Evolutionary conservation across 2,329 filamentous ascomycete genomes (phyloP), one percentile per base, ranked within the genome.

Genomic region (Eutypa lata): DNA sequence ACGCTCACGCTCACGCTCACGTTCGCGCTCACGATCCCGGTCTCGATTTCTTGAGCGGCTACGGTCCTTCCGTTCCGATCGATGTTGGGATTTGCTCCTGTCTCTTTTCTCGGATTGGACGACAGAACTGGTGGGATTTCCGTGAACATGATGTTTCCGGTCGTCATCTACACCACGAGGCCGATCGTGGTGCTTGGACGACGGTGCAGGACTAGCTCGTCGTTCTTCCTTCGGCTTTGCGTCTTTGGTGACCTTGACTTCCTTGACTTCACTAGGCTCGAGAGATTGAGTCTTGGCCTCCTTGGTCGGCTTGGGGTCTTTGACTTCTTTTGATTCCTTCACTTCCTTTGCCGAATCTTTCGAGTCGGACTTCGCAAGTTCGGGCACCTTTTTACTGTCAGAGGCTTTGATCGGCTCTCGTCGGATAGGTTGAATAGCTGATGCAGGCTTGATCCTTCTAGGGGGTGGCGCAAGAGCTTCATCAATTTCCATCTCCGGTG

Each of bases 371-470:
- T 72, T 76, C 14, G 60, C 49, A 43, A 57, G 44, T 35, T 66
- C 64, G 3, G 57, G 47, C 7, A 44, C 51, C 57, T 76, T 80
- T 57, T 72, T 77, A 7, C 66, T 54, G 19, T 77, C 74, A 0
- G 69, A 52, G 13, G 68, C 64, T 59, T 77, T 78, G 6, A 76
- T 66, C 2, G 76, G 73, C 16, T 79, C 75, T 48, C 73, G 67
- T 49, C 74, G 68, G 49, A 84, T 79, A 2, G 82, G 82, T 51
- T 82, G 76, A 53, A 85, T 85, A 28, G 82, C 82, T 19, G 82
- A 85, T 4, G 77, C 77, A 1, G 81, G 81, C 71, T 65, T 77
- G 47, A 63, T 64, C 58, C 71, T 78, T 73, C 66, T 74, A 2
- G 80, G 82, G 1, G 82, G 82, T 3, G 82, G 82, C 2, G 75